Conservation (phyloP, 2,329 filamentous ascomycete genomes). For the Botrytis squamosa region DNA sequence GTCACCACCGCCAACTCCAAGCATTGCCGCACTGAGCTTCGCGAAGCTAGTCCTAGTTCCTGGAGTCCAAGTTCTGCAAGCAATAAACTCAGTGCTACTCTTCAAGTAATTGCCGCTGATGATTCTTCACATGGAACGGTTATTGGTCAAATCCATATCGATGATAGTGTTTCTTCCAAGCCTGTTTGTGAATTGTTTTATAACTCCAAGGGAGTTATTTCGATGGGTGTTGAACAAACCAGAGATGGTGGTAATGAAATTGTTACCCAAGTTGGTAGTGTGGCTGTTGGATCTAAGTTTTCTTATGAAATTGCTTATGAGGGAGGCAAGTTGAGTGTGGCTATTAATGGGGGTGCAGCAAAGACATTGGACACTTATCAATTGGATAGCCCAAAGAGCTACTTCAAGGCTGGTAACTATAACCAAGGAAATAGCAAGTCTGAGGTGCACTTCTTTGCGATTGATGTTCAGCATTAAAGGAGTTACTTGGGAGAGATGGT, state of each 20-base stretch:
- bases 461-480: slow-evolving; percentile 16
- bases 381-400: slow-evolving; percentile 38
- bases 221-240: slow-evolving; percentile 44
- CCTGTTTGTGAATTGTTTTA: slow-evolving; percentile 45
- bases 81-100: slow-evolving; percentile 40
- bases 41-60: slow-evolving; percentile 40
- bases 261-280: slow-evolving; percentile 38
- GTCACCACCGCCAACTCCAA: slow-evolving; percentile 44
- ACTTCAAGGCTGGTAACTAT: slow-evolving; percentile 44
- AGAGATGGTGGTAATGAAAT: slow-evolving; percentile 38
- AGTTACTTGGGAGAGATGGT: not conserved
- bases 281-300: slow-evolving; percentile 40
- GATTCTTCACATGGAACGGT: slow-evolving; percentile 42
- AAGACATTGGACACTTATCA: slow-evolving; percentile 36
- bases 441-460: slow-evolving; percentile 25
- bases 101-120: slow-evolving; percentile 38
- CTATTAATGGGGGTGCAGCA: slow-evolving; percentile 36
- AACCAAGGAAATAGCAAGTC: slow-evolving; percentile 36
- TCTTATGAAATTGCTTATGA: slow-evolving; percentile 44
- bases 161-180: slow-evolving; percentile 42
- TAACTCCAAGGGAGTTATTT: slow-evolving; percentile 39
- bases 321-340: slow-evolving; percentile 38
- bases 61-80: slow-evolving; percentile 40
- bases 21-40: slow-evolving; percentile 46
- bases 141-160: slow-evolving; percentile 44